Evolutionary conservation across 2,329 filamentous ascomycete species (phyloP).

Genomic region (Exophiala lecanii-corni): DNA sequence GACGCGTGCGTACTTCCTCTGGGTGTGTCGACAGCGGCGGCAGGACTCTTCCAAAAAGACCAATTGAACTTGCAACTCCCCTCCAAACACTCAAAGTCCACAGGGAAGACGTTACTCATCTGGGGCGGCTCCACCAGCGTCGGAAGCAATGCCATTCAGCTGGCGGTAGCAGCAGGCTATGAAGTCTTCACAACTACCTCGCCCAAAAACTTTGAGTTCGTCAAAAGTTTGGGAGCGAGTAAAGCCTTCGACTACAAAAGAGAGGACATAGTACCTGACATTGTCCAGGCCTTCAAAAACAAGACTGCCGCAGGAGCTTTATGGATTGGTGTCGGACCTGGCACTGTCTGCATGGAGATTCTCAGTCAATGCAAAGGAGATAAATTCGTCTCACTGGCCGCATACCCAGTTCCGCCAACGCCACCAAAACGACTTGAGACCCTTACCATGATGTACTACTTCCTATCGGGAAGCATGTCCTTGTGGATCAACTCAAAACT

Average conservation of each 20-base stretch:
- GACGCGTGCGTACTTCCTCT: conserved; percentile 35
- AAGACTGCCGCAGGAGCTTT: conserved; percentile 23
- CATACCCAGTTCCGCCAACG: conserved; percentile 5
- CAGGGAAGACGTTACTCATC: conserved; percentile 28
- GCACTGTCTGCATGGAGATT: conserved; percentile 22
- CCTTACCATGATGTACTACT: conserved; percentile 6
- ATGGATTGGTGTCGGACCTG: conserved; percentile 16
- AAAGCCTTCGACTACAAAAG: conserved; percentile 44
- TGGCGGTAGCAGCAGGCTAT: conserved; percentile 36
- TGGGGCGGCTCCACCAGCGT: conserved; percentile 43
- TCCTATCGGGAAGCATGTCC: conserved; percentile 8
- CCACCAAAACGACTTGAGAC: conserved; percentile 9
- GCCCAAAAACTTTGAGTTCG: conserved; percentile 28
- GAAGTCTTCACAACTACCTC: conserved; percentile 35
- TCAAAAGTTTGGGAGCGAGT: conserved; percentile 29
- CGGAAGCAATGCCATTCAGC: conserved; percentile 40
- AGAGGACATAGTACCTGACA: conserved; percentile 30
- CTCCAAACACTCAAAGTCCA: background rate
- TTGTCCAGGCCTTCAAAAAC: conserved; percentile 27
- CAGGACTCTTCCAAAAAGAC: conserved; percentile 29
- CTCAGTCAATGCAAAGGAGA: conserved; percentile 18
- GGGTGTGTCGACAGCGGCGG: conserved; percentile 31
- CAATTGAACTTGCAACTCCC: conserved; percentile 28
- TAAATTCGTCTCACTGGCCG: conserved; percentile 24
- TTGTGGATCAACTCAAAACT: conserved; percentile 11